Evolutionary conservation across 179 eudicot genomes (phyloP), one percentile per base, ranked within the genome.

Genomic region (Silene coronaria): DNA sequence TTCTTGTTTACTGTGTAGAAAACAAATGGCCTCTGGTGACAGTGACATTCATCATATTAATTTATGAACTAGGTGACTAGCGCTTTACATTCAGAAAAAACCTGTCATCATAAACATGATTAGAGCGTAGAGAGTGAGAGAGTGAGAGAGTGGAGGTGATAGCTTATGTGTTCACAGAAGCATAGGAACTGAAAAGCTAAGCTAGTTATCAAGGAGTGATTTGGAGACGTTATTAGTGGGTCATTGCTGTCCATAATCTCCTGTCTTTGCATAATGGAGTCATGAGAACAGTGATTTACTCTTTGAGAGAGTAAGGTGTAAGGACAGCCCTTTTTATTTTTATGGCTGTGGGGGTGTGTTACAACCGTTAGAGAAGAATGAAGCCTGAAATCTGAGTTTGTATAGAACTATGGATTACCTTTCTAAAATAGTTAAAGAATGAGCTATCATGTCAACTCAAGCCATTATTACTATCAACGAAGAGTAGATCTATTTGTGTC

Each of bases 161-260:
- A 67, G 69, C 64, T 62, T 42, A 19, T 80, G 73, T 71, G 51
- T 32, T 17, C 26, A 72, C 12, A 32, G 28, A 62, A 26, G 32
- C 71, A 38, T 22, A 48, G 64, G 6, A 67, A 8, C 45, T 59
- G 78, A 72, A 72, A 76, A 48, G 62, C 51, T n/a, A 59, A 73
- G 77, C 70, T 77, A 61, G 80, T 72, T 73, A 73, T 74, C 84
- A 71, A 68, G 71, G 75, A 69, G 59, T 58, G 67, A 77, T 77
- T 34, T 9, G 28, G 38, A 60, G 72, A 63, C 66, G 79, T 42
- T 76, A 23, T 71, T 64, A 55, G 32, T 38, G 74, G 68, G 53
- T 74, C 34, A 16, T 78, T 27, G 73, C 28, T 55, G 30, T 21
- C 38, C 74, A 62, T 24, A 8, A 23, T 70, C 71, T 32, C n/a